Percentiles rank a stretch among this genome's conserved stretches.
These are phyloP conservation scores for Polyplosphaeria fusca DNA, from an alignment of 495 filamentous ascomycete species.

Conservation along the genomic window DNA sequence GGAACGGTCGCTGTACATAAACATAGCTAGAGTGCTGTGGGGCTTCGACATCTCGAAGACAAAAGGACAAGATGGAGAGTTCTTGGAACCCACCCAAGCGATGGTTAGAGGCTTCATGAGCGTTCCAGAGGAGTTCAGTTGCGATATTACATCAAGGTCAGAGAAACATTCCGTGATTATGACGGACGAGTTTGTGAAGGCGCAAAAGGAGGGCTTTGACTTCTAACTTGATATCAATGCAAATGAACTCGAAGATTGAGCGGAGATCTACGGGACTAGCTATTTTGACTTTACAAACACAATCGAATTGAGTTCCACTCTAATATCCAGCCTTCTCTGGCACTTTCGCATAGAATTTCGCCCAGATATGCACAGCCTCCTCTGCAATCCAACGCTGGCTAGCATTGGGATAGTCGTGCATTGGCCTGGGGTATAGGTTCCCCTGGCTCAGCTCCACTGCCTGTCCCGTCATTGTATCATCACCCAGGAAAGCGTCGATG, in stretches of 20 bases:
- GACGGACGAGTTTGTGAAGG: slow-evolving; percentile 21
- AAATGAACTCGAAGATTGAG: background rate
- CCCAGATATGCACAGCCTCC: slow-evolving; percentile 23
- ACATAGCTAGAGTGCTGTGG: slow-evolving; percentile 27
- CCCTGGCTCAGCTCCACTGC: slow-evolving; percentile 34
- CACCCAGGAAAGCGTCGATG: slow-evolving; percentile 36
- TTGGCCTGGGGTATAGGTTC: slow-evolving; percentile 35
- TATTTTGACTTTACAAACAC: no score
- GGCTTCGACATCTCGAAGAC: slow-evolving; percentile 32
- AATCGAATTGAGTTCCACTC: no score
- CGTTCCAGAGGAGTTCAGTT: slow-evolving; percentile 40
- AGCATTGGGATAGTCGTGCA: slow-evolving; percentile 26
- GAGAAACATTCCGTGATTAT: slow-evolving; percentile 38
- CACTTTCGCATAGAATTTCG: slow-evolving; percentile 17
- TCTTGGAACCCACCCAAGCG: slow-evolving; percentile 27
- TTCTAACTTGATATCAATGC: slow-evolving; percentile 10
- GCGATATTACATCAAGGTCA: slow-evolving; percentile 39
- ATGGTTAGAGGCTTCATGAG: slow-evolving; percentile 42
- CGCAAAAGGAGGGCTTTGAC: slow-evolving; percentile 27
- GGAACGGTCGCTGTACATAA: slow-evolving; percentile 29
- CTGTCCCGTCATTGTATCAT: slow-evolving; percentile 35
- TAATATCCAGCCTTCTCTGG: slow-evolving; percentile 7
- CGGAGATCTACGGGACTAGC: no score
- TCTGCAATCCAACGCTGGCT: slow-evolving; percentile 33
- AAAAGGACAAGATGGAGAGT: slow-evolving; percentile 16